These are phyloP conservation scores for Saposhnikovia divaricata DNA, from an alignment of 129 eudicot species.

Conservation along the genomic window DNA sequence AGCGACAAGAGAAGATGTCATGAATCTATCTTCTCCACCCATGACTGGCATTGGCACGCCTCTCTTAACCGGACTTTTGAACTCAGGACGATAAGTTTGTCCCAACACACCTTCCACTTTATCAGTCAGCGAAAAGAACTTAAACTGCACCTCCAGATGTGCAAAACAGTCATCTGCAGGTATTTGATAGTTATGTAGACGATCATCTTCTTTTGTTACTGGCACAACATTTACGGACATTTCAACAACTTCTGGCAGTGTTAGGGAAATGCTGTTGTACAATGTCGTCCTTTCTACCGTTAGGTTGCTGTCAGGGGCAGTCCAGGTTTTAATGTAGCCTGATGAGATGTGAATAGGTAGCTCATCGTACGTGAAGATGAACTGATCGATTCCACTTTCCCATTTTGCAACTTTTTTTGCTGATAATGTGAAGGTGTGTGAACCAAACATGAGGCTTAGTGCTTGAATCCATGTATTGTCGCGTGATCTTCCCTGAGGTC, in stretches of 20 bases:
- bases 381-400: slow-evolving; percentile 7
- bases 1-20: slow-evolving; percentile 8
- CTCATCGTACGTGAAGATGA: slow-evolving; percentile 15
- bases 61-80: slow-evolving; percentile 18
- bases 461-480: slow-evolving; percentile 25
- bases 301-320: slow-evolving; percentile 11
- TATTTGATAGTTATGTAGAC: slow-evolving; percentile 17
- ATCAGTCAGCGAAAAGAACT: slow-evolving; percentile 11
- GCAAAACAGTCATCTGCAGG: slow-evolving; percentile 22
- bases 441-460: slow-evolving; percentile 18
- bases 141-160: slow-evolving; percentile 23
- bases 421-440: slow-evolving; percentile 18
- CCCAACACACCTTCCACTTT: slow-evolving; percentile 21
- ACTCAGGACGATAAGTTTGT: slow-evolving; percentile 16
- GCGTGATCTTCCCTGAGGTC: slow-evolving; percentile 15
- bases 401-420: slow-evolving; percentile 18
- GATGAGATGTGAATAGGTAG: slow-evolving; percentile 2
- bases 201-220: slow-evolving; percentile 19
- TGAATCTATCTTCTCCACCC: slow-evolving; percentile 19
- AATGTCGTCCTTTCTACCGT: slow-evolving; percentile 6
- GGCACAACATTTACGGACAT: slow-evolving; percentile 17
- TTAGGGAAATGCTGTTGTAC: slow-evolving; percentile 6
- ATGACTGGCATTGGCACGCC: slow-evolving; percentile 25
- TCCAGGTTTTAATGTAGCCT: slow-evolving; percentile 11
- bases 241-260: slow-evolving; percentile 9